A percentile compares a stretch with the other conserved stretches of the same genome.
These are phyloP conservation scores for Hypoxylon sp. DNA, from an alignment of 2,329 filamentous ascomycete genomes.

Conservation along the genomic window DNA sequence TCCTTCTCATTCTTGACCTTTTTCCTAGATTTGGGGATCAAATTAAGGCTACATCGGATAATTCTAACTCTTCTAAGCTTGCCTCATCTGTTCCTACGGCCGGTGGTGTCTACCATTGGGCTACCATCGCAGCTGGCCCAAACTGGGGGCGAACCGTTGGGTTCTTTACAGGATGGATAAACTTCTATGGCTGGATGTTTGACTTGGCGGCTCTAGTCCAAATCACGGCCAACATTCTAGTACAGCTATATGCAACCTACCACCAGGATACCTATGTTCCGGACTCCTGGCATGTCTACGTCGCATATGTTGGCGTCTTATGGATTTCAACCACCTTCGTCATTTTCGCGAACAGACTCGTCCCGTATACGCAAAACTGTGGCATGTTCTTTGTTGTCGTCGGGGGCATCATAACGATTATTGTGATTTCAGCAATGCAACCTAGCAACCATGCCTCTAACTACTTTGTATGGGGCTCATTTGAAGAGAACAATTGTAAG, in stretches of 20 bases:
- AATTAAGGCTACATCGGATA: neutral
- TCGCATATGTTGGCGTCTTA: slow-evolving; percentile 69
- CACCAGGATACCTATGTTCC: slow-evolving; percentile 66
- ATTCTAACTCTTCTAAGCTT: slow-evolving; percentile 57
- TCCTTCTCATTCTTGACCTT: neutral
- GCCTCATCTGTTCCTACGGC: slow-evolving; percentile 73
- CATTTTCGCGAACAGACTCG: slow-evolving; percentile 69
- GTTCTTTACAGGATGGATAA: slow-evolving; percentile 65
- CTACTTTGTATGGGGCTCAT: slow-evolving; percentile 67
- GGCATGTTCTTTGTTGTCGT: slow-evolving; percentile 70
- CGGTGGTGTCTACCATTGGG: slow-evolving; percentile 74
- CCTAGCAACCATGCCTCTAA: slow-evolving; percentile 65
- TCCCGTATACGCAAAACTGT: slow-evolving; percentile 66
- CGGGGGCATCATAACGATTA: slow-evolving; percentile 67
- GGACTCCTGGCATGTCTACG: slow-evolving; percentile 71
- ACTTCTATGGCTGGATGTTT: slow-evolving; percentile 74
- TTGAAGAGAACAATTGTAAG: slow-evolving; percentile 60
- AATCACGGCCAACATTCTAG: slow-evolving; percentile 71
- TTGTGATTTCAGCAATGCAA: slow-evolving; percentile 66
- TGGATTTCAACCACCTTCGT: slow-evolving; percentile 68
- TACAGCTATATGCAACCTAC: slow-evolving; percentile 73
- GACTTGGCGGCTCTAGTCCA: slow-evolving; percentile 71
- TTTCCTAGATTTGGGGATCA: neutral
- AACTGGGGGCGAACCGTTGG: slow-evolving; percentile 67
- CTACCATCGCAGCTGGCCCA: slow-evolving; percentile 69